These are phyloP conservation scores for Exophiala oligosperma DNA, from an alignment of 2,329 filamentous ascomycete genomes.

Conservation along the genomic window DNA sequence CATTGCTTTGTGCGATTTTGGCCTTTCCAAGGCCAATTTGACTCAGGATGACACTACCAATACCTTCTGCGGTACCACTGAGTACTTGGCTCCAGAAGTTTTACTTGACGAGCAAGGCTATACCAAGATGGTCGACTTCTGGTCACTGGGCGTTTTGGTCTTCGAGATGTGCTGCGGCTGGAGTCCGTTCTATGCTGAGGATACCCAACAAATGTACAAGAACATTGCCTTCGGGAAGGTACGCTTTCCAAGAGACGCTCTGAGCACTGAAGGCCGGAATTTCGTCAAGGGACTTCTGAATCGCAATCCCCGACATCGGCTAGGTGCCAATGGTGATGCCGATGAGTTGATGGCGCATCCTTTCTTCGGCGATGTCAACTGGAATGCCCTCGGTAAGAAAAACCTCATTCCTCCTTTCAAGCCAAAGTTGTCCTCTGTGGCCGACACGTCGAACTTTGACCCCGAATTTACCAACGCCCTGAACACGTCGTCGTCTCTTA, in stretches of 20 bases:
- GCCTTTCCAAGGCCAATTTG: slow-evolving; percentile 93
- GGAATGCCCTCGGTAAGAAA: slow-evolving; percentile 84
- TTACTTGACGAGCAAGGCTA: slow-evolving; percentile 95
- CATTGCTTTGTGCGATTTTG: slow-evolving; percentile 96
- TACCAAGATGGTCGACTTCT: slow-evolving; percentile 99
- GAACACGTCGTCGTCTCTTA: slow-evolving; percentile 81
- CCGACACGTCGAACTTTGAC: slow-evolving; percentile 97
- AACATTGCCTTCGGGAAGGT: slow-evolving; percentile 99
- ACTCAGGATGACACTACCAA: slow-evolving; percentile 98
- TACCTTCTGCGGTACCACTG: slow-evolving; percentile 97
- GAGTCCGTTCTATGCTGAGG: slow-evolving; percentile 98
- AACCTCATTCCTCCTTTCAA: slow-evolving; percentile 95
- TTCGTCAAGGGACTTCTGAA: slow-evolving; percentile 98
- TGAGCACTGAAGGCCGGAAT: slow-evolving; percentile 92
- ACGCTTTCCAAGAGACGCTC: slow-evolving; percentile 88
- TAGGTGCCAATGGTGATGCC: slow-evolving; percentile 87
- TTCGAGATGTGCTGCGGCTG: slow-evolving; percentile 99
- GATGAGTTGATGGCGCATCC: slow-evolving; percentile 91
- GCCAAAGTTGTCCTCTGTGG: slow-evolving; percentile 92
- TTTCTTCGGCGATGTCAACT: slow-evolving; percentile 94
- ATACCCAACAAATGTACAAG: slow-evolving; percentile 99
- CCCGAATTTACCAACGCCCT: slow-evolving; percentile 97
- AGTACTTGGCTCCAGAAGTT: slow-evolving; percentile 95
- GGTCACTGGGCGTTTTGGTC: slow-evolving; percentile 94
- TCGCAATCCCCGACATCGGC: slow-evolving; percentile 90